A percentile compares a stretch with the other conserved stretches of the same genome.
These are phyloP conservation scores for Gymnopilus dilepis DNA, from an alignment of 768 basidiomycete species.

Conservation along the genomic window DNA sequence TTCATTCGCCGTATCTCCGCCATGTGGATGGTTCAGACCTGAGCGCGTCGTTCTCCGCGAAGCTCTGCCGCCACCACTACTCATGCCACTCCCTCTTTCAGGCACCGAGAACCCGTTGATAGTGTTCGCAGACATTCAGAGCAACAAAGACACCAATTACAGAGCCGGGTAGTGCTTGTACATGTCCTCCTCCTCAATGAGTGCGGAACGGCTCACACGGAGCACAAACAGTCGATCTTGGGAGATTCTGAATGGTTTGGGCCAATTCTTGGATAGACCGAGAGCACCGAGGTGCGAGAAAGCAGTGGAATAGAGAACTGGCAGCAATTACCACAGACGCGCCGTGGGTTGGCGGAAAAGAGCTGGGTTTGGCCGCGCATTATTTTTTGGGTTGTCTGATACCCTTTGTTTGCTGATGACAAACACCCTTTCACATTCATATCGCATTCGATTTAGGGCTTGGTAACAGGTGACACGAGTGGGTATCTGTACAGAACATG, in stretches of 20 bases:
- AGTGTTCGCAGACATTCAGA: slow-evolving; percentile 19
- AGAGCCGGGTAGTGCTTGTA: not conserved
- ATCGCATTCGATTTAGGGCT: slow-evolving; percentile 3
- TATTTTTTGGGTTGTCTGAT: slow-evolving; percentile 51
- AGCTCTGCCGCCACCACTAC: slow-evolving; percentile 6
- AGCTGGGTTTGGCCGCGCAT: slow-evolving; percentile 43
- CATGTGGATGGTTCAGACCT: slow-evolving; percentile 4
- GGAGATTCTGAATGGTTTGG: slow-evolving; percentile 67
- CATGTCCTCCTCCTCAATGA: slow-evolving; percentile 14
- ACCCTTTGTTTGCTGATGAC: slow-evolving; percentile 44
- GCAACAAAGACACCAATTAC: slow-evolving; percentile 10
- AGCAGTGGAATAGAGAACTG: slow-evolving; percentile 19
- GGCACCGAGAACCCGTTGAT: slow-evolving; percentile 11
- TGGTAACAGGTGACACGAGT: slow-evolving; percentile 1
- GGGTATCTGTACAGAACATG: slow-evolving; percentile 7
- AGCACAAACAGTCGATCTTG: slow-evolving; percentile 54
- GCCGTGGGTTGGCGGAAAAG: slow-evolving; percentile 37
- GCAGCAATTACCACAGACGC: slow-evolving; percentile 27
- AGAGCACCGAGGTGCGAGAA: slow-evolving; percentile 25
- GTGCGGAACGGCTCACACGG: slow-evolving; percentile 19
- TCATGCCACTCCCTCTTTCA: slow-evolving; percentile 2
- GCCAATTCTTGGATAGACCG: slow-evolving; percentile 58
- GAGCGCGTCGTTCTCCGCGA: slow-evolving; percentile 14
- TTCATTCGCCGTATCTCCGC: slow-evolving; percentile 25
- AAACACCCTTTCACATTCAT: slow-evolving; percentile 29